These are phyloP conservation scores for Corniculantispora saksenae DNA, from an alignment of 2,329 filamentous ascomycete species.

Conservation along the genomic window DNA sequence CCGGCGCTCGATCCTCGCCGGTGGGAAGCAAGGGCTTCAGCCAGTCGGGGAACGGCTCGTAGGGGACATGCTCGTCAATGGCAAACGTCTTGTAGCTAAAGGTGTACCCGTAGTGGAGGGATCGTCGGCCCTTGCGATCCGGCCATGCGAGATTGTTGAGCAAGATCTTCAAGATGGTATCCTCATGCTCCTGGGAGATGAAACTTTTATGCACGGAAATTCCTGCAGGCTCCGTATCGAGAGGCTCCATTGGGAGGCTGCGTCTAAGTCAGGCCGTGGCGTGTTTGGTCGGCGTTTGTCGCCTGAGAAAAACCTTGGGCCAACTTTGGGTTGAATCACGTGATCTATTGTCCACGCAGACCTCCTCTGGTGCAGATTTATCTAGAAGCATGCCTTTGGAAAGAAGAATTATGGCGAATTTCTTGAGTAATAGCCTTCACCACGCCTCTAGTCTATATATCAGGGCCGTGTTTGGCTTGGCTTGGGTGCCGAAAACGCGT, in stretches of 20 bases:
- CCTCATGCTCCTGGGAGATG: conserved; percentile 42
- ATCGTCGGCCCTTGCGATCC: conserved; percentile 45
- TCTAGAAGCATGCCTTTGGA: not conserved
- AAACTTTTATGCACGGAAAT: conserved; percentile 44
- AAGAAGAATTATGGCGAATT: not conserved
- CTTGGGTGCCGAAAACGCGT: not conserved
- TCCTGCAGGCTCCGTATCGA: conserved; percentile 29
- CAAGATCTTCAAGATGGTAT: conserved; percentile 44
- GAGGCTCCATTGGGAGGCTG: conserved; percentile 3
- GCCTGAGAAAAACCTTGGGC: not conserved
- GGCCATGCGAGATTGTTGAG: conserved; percentile 49
- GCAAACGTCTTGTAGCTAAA: conserved; percentile 62
- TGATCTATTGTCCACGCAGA: not conserved
- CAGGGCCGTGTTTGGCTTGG: too few relatives aligned
- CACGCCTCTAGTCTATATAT: too few relatives aligned
- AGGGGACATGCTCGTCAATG: conserved; percentile 51
- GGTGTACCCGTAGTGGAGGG: conserved; percentile 57
- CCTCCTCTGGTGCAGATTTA: not conserved
- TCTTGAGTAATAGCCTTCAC: not conserved
- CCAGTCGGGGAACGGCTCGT: conserved; percentile 53
- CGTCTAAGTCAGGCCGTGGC: not conserved
- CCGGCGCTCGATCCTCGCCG: conserved; percentile 42
- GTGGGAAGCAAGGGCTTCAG: conserved; percentile 48
- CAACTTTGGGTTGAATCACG: not conserved
- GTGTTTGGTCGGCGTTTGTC: not conserved